Base-by-base conservation (phyloP, 257 asterid species). In the Plantago elongata region DNA sequence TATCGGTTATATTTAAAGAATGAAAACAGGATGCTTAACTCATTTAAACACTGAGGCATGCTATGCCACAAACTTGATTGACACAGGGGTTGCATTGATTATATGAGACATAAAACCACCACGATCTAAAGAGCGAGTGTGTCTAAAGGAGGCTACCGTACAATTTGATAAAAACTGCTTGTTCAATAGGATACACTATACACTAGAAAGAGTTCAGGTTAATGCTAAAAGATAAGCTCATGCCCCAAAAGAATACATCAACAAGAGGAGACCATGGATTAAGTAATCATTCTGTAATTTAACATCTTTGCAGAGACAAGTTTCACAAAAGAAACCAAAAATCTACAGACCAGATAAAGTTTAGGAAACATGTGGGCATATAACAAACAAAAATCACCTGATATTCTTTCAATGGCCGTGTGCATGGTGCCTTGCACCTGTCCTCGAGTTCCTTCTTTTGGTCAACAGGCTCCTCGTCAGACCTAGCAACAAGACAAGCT, bases 391-490 rank as follows among this genome's bases (percentile, higher is more conserved):
- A 54, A 67, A 67, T 65, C 59, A 88, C 96, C 94, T 81, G 88
- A 73, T 88, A 88, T 70, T 87, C 85, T 34, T 79, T 80, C 61
- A 87, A 83, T 51, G 87, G 86, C 64, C 90, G 80, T 2, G 78
- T 83, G 52, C 96, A 88, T 57, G 84, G 90, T 52, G 94, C 89
- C 83, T 88, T 88, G 89, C 94, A 83, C 16, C 81, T 78, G 52
- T 78, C 87, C 74, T 88, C 96, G 40, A 88, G 83, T 12, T 74
- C 79, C 77, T 70, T 83, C 84, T 83, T 85, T 12, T 82, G 94
- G 69, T 88, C 96, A n/a, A 83, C 84, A 67, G 91, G 89, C 66
- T 88, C 96, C 52, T 88, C 91, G 48, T 85, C 96, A 27, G 96
- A 69, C 96, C 96, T 88, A 76, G 59, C 46, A 46, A 38, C 27